Evolutionary conservation across 2,329 filamentous ascomycete species (phyloP).

Genomic region (Rhynchosporium graminicola): DNA sequence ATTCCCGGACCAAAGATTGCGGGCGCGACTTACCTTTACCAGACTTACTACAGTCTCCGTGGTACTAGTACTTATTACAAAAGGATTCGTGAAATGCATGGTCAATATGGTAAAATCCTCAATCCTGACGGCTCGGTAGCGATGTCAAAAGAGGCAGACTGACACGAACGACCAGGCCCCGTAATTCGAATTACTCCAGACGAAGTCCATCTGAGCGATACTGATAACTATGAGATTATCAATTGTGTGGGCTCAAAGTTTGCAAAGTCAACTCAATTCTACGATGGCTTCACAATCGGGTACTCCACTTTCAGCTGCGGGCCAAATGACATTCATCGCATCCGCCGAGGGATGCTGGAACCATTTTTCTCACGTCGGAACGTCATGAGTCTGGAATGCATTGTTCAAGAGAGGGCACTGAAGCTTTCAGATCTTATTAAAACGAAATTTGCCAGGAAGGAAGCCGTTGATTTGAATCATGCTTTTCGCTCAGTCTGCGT

Average conservation of each 20-base stretch:
- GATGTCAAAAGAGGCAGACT: background rate
- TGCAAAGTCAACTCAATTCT: slow-evolving; percentile 29
- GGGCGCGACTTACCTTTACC: slow-evolving; percentile 29
- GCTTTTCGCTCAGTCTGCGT: slow-evolving; percentile 36
- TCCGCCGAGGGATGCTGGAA: slow-evolving; percentile 28
- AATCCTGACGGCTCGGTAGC: background rate
- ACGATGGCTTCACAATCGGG: slow-evolving; percentile 19
- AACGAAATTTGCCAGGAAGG: slow-evolving; percentile 18
- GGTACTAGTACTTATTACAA: slow-evolving; percentile 24
- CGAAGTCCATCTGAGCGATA: slow-evolving; percentile 37
- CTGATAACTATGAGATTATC: slow-evolving; percentile 35
- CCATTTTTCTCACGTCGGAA: slow-evolving; percentile 39
- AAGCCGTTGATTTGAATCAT: slow-evolving; percentile 36
- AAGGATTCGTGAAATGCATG: slow-evolving; percentile 26
- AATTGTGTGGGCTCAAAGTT: slow-evolving; percentile 30
- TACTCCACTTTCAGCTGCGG: slow-evolving; percentile 19
- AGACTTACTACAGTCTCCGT: slow-evolving; percentile 26
- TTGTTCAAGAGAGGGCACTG: slow-evolving; percentile 34
- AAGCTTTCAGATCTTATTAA: slow-evolving; percentile 28
- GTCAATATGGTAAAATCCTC: slow-evolving; percentile 27
- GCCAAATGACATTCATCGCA: slow-evolving; percentile 14
- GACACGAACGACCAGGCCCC: slow-evolving; percentile 28
- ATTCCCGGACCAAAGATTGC: slow-evolving; percentile 34
- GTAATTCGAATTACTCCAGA: slow-evolving; percentile 39
- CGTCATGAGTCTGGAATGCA: slow-evolving; percentile 36